Evolutionary conservation across 2,329 filamentous ascomycete species (phyloP).

Genomic region (Septoria linicola): DNA sequence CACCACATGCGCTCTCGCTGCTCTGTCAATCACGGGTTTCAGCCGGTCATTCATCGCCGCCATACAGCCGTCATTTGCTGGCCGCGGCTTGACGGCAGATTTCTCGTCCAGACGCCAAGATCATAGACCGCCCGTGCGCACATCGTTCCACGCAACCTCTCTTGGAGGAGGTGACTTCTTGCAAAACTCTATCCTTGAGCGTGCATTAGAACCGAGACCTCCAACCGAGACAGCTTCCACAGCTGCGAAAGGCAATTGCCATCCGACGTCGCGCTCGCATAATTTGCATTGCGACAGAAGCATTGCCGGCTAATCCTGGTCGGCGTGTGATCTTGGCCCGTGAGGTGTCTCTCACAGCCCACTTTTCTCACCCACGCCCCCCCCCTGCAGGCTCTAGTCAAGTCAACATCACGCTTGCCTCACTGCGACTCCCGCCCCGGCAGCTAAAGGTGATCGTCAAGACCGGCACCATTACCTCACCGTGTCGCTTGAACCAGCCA

Average conservation of each 20-base stretch:
- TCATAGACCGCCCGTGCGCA: slow-evolving; percentile 15
- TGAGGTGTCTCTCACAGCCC: slow-evolving; percentile 22
- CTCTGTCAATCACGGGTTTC: slow-evolving; percentile 11
- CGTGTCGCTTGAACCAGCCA: slow-evolving; percentile 34
- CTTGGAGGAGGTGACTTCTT: not conserved
- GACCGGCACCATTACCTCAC: slow-evolving; percentile 37
- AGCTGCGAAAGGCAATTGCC: slow-evolving; percentile 1
- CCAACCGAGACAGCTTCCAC: slow-evolving; percentile 18
- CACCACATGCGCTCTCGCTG: slow-evolving; percentile 11
- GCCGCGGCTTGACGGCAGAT: slow-evolving; percentile 20
- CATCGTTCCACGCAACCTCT: slow-evolving; percentile 17
- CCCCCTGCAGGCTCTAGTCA: slow-evolving; percentile 25
- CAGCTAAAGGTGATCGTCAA: slow-evolving; percentile 33
- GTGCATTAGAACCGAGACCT: slow-evolving; percentile 17
- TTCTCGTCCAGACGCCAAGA: slow-evolving; percentile 26
- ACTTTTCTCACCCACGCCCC: slow-evolving; percentile 25
- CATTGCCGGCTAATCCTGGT: slow-evolving; percentile 3
- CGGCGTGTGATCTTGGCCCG: slow-evolving; percentile 14
- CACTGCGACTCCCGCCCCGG: slow-evolving; percentile 27
- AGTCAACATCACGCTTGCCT: slow-evolving; percentile 30
- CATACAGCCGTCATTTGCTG: slow-evolving; percentile 15
- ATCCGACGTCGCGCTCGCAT: slow-evolving; percentile 9
- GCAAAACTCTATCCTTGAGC: slow-evolving; percentile 20
- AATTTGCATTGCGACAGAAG: slow-evolving; percentile 10
- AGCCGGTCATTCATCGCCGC: slow-evolving; percentile 22